A percentile compares a stretch with the other conserved stretches of the same genome.
Conservation (phyloP, 345 rosid species). For the Brassica nigra region DNA sequence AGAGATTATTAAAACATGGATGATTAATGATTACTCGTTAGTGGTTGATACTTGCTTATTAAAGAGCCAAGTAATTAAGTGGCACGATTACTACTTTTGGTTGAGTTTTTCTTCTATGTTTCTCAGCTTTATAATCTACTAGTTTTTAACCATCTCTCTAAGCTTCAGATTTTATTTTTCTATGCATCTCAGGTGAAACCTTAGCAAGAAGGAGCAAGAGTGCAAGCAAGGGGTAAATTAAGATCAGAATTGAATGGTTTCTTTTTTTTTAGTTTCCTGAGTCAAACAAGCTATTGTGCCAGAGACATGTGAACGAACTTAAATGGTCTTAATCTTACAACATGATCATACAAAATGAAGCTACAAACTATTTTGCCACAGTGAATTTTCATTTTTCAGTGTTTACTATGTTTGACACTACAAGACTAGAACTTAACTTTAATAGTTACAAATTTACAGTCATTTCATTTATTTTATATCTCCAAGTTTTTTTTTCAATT, state of each 20-base stretch:
- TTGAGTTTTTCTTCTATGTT: background rate
- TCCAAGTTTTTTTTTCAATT: background rate
- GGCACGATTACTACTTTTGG: background rate
- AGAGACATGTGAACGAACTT: background rate
- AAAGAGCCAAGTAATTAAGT: background rate
- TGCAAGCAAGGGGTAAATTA: background rate
- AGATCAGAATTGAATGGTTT: background rate
- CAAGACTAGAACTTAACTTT: background rate
- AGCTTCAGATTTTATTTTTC: background rate
- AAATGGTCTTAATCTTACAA: background rate
- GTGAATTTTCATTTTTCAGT: background rate
- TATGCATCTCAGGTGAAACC: background rate
- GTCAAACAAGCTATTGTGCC: background rate
- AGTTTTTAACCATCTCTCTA: background rate
- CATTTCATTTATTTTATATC: background rate
- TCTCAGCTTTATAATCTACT: background rate
- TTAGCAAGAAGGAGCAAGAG: background rate
- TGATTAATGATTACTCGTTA: background rate
- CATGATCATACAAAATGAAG: background rate
- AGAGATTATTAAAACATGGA: background rate
- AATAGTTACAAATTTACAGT: background rate
- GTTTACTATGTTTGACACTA: background rate
- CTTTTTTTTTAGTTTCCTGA: background rate
- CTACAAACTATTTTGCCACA: background rate
- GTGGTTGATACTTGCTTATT: background rate